phyloP scores from a whole-genome alignment of 805 yeast species.

The Maudiozyma saulgeensis region DNA sequence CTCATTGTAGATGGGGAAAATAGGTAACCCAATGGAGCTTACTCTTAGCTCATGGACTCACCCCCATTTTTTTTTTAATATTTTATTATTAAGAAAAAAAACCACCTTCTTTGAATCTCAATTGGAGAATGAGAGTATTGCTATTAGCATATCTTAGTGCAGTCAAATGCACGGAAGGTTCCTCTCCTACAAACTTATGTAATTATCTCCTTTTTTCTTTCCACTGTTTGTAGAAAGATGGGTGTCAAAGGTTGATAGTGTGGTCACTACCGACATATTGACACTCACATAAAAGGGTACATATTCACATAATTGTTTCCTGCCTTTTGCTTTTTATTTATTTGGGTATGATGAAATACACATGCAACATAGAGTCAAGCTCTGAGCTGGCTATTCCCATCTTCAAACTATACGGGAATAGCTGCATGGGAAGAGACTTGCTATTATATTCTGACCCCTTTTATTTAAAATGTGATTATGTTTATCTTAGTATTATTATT shows the following conservation, averaged over 20 bases:
- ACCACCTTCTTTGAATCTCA: too few species aligned
- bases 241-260: neutral
- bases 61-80: conserved; percentile 1
- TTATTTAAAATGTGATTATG: neutral
- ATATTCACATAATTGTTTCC: neutral
- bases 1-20: conserved; percentile 9
- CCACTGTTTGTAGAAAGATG: neutral
- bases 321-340: conserved; percentile 2
- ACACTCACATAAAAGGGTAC: neutral
- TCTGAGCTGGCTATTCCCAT: conserved; percentile 41
- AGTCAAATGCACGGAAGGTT: neutral
- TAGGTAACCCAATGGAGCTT: conserved; percentile 77
- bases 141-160: neutral
- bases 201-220: neutral
- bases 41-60: conserved; percentile 60
- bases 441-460: conserved; percentile 23
- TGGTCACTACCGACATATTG: neutral
- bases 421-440: conserved; percentile 58
- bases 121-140: neutral
- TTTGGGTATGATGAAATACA: conserved; percentile 54
- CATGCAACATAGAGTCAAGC: conserved; percentile 88
- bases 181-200: neutral
- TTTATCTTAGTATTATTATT: neutral
- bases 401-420: conserved; percentile 14
- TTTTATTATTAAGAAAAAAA: neutral